Base-by-base conservation (phyloP, 2,329 filamentous ascomycete genomes). In the Venturiaceae sp. region DNA sequence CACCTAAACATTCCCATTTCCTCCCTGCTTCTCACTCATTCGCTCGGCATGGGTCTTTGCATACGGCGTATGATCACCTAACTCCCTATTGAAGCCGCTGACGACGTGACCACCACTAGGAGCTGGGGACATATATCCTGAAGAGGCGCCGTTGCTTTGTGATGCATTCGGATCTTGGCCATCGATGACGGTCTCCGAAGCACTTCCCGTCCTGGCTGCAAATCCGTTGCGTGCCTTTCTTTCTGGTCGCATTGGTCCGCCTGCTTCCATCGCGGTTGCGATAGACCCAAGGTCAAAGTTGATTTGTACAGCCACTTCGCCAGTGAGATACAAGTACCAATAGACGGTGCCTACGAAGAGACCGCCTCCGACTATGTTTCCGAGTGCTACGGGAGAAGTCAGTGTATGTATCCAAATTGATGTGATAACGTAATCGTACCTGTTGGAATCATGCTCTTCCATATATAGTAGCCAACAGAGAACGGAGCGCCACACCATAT, bases 371-470 rank as follows among this genome's bases (percentile, higher is more conserved):
- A 67, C 46, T 26, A 66, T 66, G 19, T 67, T 67, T 3, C 64
- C 64, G 14, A 67, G 39, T 11, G 60, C n/a, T 8, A 6, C n/a
- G 11, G 14, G 26, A 11, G 14, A 30, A 30, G 26, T 47, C 44
- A 30, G 23, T 16, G 3, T 47, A 16, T 28, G 44, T 28, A 28
- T 30, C 30, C 44, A 11, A 21, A 3, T 44, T 23, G 7, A 26
- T 28, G 28, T 16, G 23, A n/a, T 16, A 16, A n/a, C n/a, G n/a
- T n/a, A 16, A 9, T 23, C 23, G 9, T 47, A 47, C 44, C 44
- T 47, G 65, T 62, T 2, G 66, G 66, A 47, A 65, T 65, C 39
- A 68, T 66, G 26, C 63, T 62, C 53, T 68, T 67, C 66, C 66
- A 67, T 36, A 68, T 64, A 56, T 68, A 68, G 37, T 66, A 57